Evolutionary conservation across 2,329 filamentous ascomycete species (phyloP), one percentile per base, ranked within the genome.

Genomic region (Colletotrichum musae): DNA sequence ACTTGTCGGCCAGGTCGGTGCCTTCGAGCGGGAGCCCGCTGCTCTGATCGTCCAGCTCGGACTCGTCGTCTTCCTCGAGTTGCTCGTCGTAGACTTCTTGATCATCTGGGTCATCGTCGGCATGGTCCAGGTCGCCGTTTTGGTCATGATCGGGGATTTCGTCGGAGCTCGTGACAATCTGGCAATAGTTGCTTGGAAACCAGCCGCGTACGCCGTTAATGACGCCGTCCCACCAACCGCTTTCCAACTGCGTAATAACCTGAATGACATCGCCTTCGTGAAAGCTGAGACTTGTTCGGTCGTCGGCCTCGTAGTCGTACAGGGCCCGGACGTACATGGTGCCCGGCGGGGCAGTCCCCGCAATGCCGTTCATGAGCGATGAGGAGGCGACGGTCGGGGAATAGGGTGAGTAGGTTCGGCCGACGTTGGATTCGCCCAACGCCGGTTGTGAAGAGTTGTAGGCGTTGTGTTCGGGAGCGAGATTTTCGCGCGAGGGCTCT

Each of bases 141-240:
- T 87, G 86, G 72, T 85, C 84, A 15, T 87, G 83, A 62, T 93
- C 91, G 50, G 88, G 87, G 36, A 92, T 85, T 71, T 97, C 93
- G 74, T 94, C 92, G 58, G 92, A 88, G 74, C 90, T 91, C 69
- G 90, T 89, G 75, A 98, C 92, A 72, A 96, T 90, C 73, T 94
- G 91, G 84, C 96, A 98, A 83, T 99, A 99, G 81, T 99, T 99
- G 86, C 95, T 98, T 45, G 96, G 96, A 80, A 99, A 99, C 96
- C 96, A 99, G 79, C 96, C 96, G 78, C 96, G 92, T 74, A 97
- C 93, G 68, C 95, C 94, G 77, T 98, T 96, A 79, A 99, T 97
- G 64, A 99, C 94, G 57, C 96, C 96, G 83, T 99, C 96, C 96
- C 96, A 99, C 96, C 96, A 99, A 65, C 96, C 96, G 77, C 95